Base-by-base conservation (phyloP, 2,329 filamentous ascomycete species). In the Claviceps sp. region DNA sequence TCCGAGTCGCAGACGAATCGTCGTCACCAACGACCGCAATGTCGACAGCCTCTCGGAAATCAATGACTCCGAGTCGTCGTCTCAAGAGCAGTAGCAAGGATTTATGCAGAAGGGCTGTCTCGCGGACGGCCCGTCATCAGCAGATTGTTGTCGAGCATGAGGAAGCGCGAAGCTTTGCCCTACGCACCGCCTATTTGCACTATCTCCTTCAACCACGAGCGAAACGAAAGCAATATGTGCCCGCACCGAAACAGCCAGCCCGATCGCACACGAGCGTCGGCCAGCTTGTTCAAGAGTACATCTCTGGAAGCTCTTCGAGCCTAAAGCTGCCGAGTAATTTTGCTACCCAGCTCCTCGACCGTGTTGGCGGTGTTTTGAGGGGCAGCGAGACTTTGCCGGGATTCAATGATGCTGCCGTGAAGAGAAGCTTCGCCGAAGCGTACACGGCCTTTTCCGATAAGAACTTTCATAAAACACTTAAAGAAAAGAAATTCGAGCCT, bases 381-480 rank as follows among this genome's bases (percentile, higher is more conserved):
- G 89, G 90, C 40, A 85, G 77, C 55, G 93, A 97, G 70, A 82
- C 76, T 59, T 78, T 91, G 63, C 88, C 87, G 14, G 93, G 94
- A 62, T 98, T 86, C 69, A 87, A 85, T 63, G 93, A 98, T 71
- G 76, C 86, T n/a, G 75, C 85, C 26, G 84, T 98, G 57, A 96
- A 95, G 71, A 80, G 91, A 55, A 94, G 88, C 2, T 98, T 98
- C 70, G 93, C 88, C 51, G 87, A 88, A 57, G 95, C 95, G 57
- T 85, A 96, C 64, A 96, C 91, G 53, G 86, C 88, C 52, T 86
- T 98, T 66, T 96, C 91, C 59, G 88, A 94, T 56, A 83, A 83
- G 55, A 82, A 80, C 45, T 96, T 96, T 63, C 84, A 88, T 58
- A 94, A 89, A 71, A 85, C 83, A 53, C 88, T 96, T 63, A 95